Evolutionary conservation across 257 asterid genomes (phyloP), one percentile per base, ranked within the genome.

Genomic region (Ligustrum vulgare): DNA sequence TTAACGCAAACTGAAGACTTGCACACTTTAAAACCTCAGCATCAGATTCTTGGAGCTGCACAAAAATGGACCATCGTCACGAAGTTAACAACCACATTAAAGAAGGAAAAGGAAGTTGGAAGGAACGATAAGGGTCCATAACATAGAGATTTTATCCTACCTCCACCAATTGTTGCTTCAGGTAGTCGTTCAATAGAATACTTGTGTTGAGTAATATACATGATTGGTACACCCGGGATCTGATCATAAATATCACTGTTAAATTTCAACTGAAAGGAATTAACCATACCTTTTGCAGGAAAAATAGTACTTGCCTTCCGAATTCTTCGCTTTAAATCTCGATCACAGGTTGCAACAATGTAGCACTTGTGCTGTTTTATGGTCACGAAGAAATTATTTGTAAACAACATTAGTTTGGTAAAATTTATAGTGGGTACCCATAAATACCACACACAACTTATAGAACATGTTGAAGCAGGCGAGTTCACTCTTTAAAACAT

Each of bases 161-260:
- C 99, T 85, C 98, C 98, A 12, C 99, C 99, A 9, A 94, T 83
- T 65, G 99, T 92, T 35, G 98, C 99, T 80, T 94, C 98, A 7
- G 98, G 99, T 78, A 94, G 81, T 72, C 98, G 90, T 79, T 94
- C 98, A 41, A 92, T 91, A 67, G 98, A 91, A 76, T 91, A 94
- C 77, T 81, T 79, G 73, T 86, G 99, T 74, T 85, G 77, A 13
- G 97, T 91, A 64, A 95, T 91, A 60, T 91, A 95, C 99, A 95
- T 95, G 75, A 95, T 95, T 7, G 98, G 98, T 60, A 93, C 99
- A 32, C 99, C 99, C 43, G 98, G 97, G 60, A 93, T 60, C 99
- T 94, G 86, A 39, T 34, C 72, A 65, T 49, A 49, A 43, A 83
- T 22, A 8, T 65, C 49, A 47, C 69, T n/a, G 60, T 62, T 69